A percentile compares a stretch with the other conserved stretches of the same genome.
These are phyloP conservation scores for Tetraselmis chui DNA, from an alignment of 139 green algal genomes.

Conservation along the genomic window DNA sequence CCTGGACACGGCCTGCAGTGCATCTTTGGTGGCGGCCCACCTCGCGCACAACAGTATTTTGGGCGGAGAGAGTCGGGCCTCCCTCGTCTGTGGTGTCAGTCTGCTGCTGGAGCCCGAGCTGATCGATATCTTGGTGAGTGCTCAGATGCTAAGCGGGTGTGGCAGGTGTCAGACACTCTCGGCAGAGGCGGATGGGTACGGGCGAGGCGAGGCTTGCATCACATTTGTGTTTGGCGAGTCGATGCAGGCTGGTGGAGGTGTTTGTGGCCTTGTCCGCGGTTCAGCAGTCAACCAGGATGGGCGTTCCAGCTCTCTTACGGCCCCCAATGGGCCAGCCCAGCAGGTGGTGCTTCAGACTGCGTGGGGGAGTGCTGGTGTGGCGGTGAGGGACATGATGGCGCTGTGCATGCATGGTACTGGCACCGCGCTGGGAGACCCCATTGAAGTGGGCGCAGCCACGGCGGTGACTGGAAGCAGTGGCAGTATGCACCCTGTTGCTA, in stretches of 20 bases:
- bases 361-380: slow-evolving; percentile 5
- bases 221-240: slow-evolving; percentile 6
- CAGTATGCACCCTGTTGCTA: slow-evolving; percentile 23
- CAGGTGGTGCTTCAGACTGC: slow-evolving; percentile 34
- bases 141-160: slow-evolving; percentile 13
- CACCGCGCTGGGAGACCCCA: slow-evolving; percentile 51
- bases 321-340: slow-evolving; percentile 54
- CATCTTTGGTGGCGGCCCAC: slow-evolving; percentile 58
- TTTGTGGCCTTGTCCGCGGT: slow-evolving; percentile 16
- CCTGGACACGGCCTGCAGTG: slow-evolving; percentile 77
- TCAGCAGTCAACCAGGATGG: slow-evolving; percentile 60
- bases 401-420: slow-evolving; percentile 42
- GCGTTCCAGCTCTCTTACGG: slow-evolving; percentile 48
- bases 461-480: slow-evolving; percentile 16
- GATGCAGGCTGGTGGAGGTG: neutral
- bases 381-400: neutral
- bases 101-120: slow-evolving; percentile 17
- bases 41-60: slow-evolving; percentile 17
- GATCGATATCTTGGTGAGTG: slow-evolving; percentile 15
- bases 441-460: slow-evolving; percentile 42
- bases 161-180: slow-evolving; percentile 27
- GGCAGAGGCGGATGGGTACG: slow-evolving; percentile 21
- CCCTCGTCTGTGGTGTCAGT: slow-evolving; percentile 14
- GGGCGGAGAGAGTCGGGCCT: neutral
- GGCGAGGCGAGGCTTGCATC: slow-evolving; percentile 11